Base-by-base conservation (phyloP, 257 asterid species). In the Nicotiana noctiflora region DNA sequence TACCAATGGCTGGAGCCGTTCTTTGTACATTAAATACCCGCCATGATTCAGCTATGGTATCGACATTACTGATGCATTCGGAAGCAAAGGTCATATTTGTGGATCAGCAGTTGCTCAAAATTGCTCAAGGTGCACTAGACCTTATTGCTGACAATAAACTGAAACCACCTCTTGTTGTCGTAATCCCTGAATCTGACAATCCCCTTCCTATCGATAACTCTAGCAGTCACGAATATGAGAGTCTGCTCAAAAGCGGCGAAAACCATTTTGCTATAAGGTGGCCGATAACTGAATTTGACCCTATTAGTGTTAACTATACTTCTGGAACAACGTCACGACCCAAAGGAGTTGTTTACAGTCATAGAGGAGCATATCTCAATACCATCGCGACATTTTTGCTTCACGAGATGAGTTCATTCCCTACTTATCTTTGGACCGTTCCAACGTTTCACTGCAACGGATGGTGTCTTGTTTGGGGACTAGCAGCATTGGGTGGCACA, bases 301-400 rank as follows among this genome's bases (percentile, higher is more conserved):
- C 78, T 14, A 46, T 72, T 14, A 72, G 78, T 72, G 49, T 72
- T 19, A 72, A 72, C 78, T 72, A 72, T 72, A 72, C 78, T 46
- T 72, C 78, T 12, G 78, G 60, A 46, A 72, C 78, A 72, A 72
- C 78, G 1, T 72, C 78, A 3, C 60, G 14, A 13, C 78, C 78
- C 60, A 72, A 72, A 72, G 78, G 78, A 21, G 78, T 72, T 72
- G 78, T 72, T 46, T 72, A 46, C 78, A 72, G 60, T 72, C 78
- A 72, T 4, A 72, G 78, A 72, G 78, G 78, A 13, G 60, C 78
- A 3, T 72, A 72, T 72, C 78, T 72, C 60, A 72, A 72, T 72
- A 72, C 78, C 1, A 72, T 72, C 2, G 78, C 78, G 3, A 72
- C 40, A 0, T 72, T 72, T 23, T 72, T 72, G 60, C 59, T 72